Conservation (phyloP, 768 basidiomycete genomes). For the Mycena kentingensis region DNA sequence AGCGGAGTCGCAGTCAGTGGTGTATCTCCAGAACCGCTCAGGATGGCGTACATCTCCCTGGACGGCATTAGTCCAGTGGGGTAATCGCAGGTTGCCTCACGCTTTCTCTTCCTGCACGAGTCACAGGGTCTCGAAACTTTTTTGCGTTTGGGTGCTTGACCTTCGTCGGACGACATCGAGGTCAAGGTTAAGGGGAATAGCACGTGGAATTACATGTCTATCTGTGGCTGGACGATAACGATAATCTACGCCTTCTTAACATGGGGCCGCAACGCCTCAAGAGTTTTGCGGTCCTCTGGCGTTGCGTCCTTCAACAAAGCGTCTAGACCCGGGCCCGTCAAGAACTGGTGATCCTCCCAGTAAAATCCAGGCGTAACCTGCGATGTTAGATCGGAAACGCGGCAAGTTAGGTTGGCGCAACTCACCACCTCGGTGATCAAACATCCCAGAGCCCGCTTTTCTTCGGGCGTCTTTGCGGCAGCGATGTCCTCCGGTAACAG, state of each 20-base stretch:
- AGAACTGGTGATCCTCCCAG: constrained; percentile 53
- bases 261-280: too few relatives aligned
- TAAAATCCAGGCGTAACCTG: constrained; percentile 52
- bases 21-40: background rate
- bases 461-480: constrained; percentile 28
- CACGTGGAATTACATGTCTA: too few relatives aligned
- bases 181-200: too few relatives aligned
- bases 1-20: background rate
- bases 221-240: too few relatives aligned
- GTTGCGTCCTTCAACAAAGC: constrained; percentile 35
- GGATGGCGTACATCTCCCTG: background rate
- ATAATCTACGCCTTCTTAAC: too few relatives aligned
- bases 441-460: constrained; percentile 44
- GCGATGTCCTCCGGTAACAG: constrained; percentile 46
- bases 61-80: background rate
- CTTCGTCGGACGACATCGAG: too few relatives aligned
- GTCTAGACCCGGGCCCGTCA: constrained; percentile 38
- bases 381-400: too few relatives aligned
- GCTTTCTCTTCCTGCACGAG: background rate
- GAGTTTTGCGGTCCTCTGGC: too few relatives aligned
- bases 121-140: background rate
- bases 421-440: constrained; percentile 64
- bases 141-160: background rate
- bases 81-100: background rate
- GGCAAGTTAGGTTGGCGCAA: too few relatives aligned